A percentile compares a stretch with the other conserved stretches of the same genome.
These are phyloP conservation scores for Abelmoschus esculentus DNA, from an alignment of 345 rosid genomes.

Conservation along the genomic window DNA sequence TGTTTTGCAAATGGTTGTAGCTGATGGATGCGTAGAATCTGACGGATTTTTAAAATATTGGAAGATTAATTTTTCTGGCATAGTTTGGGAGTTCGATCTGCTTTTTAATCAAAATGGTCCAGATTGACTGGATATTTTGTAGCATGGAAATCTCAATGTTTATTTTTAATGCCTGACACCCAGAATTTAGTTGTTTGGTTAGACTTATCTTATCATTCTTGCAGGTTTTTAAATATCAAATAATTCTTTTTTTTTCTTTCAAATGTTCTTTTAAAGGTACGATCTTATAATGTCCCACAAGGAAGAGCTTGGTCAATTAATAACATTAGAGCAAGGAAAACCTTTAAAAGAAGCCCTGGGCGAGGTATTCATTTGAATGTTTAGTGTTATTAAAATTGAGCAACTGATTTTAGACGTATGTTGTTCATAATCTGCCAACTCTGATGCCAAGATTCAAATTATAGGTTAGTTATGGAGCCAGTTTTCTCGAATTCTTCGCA, in stretches of 20 bases:
- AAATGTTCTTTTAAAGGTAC: conserved; percentile 45
- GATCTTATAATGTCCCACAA: conserved; percentile 72
- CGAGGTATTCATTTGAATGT: conserved; percentile 48
- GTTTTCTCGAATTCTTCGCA: conserved; percentile 78
- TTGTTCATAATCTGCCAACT: neutral
- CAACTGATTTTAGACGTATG: conserved; percentile 13
- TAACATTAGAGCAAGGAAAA: conserved; percentile 95
- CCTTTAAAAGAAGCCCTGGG: conserved; percentile 88
- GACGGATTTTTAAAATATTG: no score
- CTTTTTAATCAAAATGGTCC: neutral
- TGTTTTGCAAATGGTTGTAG: no score
- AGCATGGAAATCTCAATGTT: neutral
- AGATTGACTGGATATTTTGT: neutral
- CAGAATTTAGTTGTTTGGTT: neutral
- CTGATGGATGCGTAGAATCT: no score
- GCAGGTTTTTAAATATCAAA: neutral
- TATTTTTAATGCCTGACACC: neutral
- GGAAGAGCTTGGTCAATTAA: conserved; percentile 90
- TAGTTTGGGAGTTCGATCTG: neutral
- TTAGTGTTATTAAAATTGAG: conserved; percentile 16
- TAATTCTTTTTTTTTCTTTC: conserved; percentile 4
- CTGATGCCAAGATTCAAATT: conserved; percentile 17
- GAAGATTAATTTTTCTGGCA: neutral
- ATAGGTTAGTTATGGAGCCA: conserved; percentile 86
- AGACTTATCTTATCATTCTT: neutral